Base-by-base conservation (phyloP, 352 stramenopile species). In the Globisporangium emineosum region DNA sequence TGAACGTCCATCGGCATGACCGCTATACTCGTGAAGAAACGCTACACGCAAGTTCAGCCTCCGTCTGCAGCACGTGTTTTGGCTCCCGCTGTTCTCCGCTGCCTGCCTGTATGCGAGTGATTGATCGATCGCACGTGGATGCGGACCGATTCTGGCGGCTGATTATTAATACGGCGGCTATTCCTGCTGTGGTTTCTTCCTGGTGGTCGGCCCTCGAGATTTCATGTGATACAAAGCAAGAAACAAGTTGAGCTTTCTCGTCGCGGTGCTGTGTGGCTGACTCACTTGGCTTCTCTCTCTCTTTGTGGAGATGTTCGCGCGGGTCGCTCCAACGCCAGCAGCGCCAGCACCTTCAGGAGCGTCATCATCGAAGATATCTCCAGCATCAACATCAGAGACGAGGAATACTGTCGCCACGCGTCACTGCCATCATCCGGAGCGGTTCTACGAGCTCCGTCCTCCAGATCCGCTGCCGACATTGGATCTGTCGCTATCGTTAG, bases 401-500 rank as follows among this genome's bases (percentile, higher is more conserved):
- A 17, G 29, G 7, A 2, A 19, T 33, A 12, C 49, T 21, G 45
- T 33, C 5, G 23, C 21, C 42, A 19, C 42, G 19, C 5, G 25
- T 35, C 12, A 56, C 9, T 13, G 15, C 9, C 30, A 10, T 12
- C n/a, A 47, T 21, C 32, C 27, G 17, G 40, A 27, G 32, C 30
- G 57, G 42, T n/a, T 52, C 17, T 62, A 55, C n/a, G 57, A 62
- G 17, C 27, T 62, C 3, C 40, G 12, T 4, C 57, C 57, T 32
- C 23, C 37, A 4, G 7, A n/a, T 25, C 15, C 19, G 15, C 60
- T 65, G n/a, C 50, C 50, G 17, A 58, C 19, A 29, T 4, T 65
- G 15, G 50, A 65, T 6, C 25, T 54, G 19, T 65, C 49, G 25
- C 9, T 59, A 23, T 60, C 60, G 35, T 29, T 65, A 33, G 8